phyloP scores from a whole-genome alignment of 257 asterid genomes.

The Solanum ossicruentum region DNA sequence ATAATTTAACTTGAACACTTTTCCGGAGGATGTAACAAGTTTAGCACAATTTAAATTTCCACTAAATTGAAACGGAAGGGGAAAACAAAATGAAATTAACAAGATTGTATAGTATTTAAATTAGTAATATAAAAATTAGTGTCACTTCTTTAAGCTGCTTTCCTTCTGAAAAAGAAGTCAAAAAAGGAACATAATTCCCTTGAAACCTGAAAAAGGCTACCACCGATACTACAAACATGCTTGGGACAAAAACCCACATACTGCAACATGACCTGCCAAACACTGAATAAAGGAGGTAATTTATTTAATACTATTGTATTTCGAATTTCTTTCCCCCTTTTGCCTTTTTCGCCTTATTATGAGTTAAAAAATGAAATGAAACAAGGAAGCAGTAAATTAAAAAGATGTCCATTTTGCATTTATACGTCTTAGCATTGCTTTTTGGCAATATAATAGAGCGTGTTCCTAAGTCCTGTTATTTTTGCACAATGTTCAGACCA shows the following conservation, averaged over 20 bases:
- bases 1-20: background rate
- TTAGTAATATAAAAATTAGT: background rate
- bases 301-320: background rate
- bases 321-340: background rate
- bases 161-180: background rate
- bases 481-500: conserved; percentile 12
- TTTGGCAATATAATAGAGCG: conserved; percentile 3
- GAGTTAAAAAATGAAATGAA: background rate
- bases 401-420: background rate
- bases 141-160: background rate
- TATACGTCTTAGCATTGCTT: conserved; percentile 1
- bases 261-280: background rate
- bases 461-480: background rate
- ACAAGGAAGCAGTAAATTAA: conserved; percentile 1
- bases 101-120: background rate
- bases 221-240: background rate
- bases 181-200: background rate
- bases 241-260: background rate
- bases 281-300: background rate
- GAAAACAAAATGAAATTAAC: background rate
- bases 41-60: background rate
- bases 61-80: background rate
- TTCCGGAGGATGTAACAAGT: background rate
- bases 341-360: background rate
- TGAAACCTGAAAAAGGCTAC: conserved; percentile 1